phyloP scores from a whole-genome alignment of 371 early-diverging fungal genomes.

The Coemansia sp. region DNA sequence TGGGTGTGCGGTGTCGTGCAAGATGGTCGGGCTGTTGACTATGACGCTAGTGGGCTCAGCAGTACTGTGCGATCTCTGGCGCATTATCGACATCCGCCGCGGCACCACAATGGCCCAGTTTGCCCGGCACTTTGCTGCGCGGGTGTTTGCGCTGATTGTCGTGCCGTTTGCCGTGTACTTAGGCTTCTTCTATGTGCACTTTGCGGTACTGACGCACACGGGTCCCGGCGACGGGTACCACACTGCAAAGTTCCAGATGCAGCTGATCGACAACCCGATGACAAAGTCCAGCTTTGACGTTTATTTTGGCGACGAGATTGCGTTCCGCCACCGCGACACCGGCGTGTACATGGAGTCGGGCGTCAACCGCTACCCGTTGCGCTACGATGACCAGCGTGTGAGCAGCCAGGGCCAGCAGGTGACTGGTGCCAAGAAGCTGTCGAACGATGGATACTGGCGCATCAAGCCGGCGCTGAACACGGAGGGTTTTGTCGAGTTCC shows the following conservation, averaged over 20 bases:
- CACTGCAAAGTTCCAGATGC: slow-evolving; percentile 84
- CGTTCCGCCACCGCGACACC: slow-evolving; percentile 74
- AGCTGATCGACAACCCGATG: slow-evolving; percentile 71
- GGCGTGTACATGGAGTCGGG: slow-evolving; percentile 84
- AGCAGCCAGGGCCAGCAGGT: slow-evolving; percentile 94
- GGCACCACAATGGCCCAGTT: slow-evolving; percentile 63
- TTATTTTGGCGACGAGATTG: slow-evolving; percentile 78
- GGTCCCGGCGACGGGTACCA: slow-evolving; percentile 95
- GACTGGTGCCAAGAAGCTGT: slow-evolving; percentile 66
- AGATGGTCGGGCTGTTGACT: slow-evolving; percentile 93
- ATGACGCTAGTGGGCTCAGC: slow-evolving; percentile 82
- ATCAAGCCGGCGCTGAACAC: slow-evolving; percentile 60
- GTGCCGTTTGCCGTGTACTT: slow-evolving; percentile 77
- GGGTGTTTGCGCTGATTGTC: slow-evolving; percentile 70
- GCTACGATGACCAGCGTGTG: slow-evolving; percentile 91
- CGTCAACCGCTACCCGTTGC: slow-evolving; percentile 75
- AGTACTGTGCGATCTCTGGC: slow-evolving; percentile 90
- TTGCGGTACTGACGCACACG: slow-evolving; percentile 63
- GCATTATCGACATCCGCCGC: slow-evolving; percentile 78
- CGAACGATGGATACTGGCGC: slow-evolving; percentile 79
- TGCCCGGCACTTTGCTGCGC: slow-evolving; percentile 59
- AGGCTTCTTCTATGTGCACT: slow-evolving; percentile 80
- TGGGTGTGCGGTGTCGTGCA: slow-evolving; percentile 65
- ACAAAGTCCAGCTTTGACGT: slow-evolving; percentile 62
- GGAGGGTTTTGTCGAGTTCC: slow-evolving; percentile 16